These are phyloP conservation scores for Cucurbitaria berberidis DNA, from an alignment of 2,329 filamentous ascomycete species.

Conservation along the genomic window DNA sequence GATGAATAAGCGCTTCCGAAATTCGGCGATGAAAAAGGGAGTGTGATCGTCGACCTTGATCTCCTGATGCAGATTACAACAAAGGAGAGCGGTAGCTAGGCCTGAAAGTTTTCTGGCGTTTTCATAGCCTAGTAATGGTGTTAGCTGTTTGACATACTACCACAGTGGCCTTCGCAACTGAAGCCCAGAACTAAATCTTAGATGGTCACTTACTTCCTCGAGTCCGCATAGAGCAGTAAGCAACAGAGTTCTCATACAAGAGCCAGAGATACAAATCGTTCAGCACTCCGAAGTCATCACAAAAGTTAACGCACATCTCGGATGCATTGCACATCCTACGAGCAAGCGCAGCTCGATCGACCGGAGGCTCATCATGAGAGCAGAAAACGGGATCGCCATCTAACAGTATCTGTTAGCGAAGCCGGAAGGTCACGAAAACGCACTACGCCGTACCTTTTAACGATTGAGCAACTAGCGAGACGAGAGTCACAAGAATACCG, in stretches of 20 bases:
- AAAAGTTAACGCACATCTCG: slow-evolving; percentile 41
- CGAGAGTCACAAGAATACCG: slow-evolving; percentile 48
- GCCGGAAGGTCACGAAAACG: neutral
- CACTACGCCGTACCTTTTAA: slow-evolving; percentile 29
- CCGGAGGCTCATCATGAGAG: slow-evolving; percentile 32
- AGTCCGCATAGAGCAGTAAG: slow-evolving; percentile 35
- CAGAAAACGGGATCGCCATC: slow-evolving; percentile 44
- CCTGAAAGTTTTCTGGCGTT: slow-evolving; percentile 43
- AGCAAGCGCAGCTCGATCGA: slow-evolving; percentile 33
- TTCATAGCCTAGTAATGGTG: slow-evolving; percentile 28
- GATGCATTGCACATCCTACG: slow-evolving; percentile 34
- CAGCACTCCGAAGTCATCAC: slow-evolving; percentile 38
- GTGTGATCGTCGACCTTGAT: slow-evolving; percentile 40
- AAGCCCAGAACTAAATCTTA: too few relatives aligned
- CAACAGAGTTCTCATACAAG: slow-evolving; percentile 37
- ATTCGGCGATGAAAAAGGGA: slow-evolving; percentile 45
- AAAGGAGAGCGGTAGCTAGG: slow-evolving; percentile 39
- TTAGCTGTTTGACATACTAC: neutral
- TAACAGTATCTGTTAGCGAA: slow-evolving; percentile 10
- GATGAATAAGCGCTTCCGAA: slow-evolving; percentile 44
- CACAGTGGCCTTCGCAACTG: neutral
- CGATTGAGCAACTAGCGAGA: slow-evolving; percentile 45
- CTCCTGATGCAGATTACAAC: slow-evolving; percentile 47
- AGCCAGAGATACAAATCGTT: slow-evolving; percentile 47
- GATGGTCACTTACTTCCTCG: slow-evolving; percentile 34